Percentiles rank a stretch among this genome's conserved stretches.
Conservation (phyloP, 805 yeast genomes). For the Pichia nakasei region DNA sequence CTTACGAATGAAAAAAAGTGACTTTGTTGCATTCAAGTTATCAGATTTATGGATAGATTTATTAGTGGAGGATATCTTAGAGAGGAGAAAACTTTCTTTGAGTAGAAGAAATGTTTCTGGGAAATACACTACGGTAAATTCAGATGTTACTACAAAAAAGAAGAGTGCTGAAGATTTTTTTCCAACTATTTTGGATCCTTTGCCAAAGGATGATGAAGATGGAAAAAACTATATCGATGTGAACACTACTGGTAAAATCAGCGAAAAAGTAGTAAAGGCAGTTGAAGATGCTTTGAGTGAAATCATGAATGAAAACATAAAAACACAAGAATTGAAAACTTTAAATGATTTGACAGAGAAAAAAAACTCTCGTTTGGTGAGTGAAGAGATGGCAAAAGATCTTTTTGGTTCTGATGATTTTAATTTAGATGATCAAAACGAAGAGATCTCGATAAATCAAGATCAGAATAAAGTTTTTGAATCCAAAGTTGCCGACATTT, state of each 20-base stretch:
- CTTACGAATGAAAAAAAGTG: constrained; percentile 40
- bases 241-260: constrained; percentile 26
- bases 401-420: constrained; percentile 22
- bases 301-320: constrained; percentile 35
- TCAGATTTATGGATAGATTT: constrained; percentile 49
- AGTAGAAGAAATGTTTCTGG: background rate
- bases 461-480: too few relatives aligned
- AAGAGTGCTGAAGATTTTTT: too few relatives aligned
- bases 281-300: constrained; percentile 62
- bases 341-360: background rate
- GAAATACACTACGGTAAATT: too few relatives aligned
- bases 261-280: constrained; percentile 44
- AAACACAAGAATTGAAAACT: background rate
- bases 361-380: constrained; percentile 19
- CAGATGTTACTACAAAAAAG: too few relatives aligned
- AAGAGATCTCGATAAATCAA: background rate
- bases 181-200: constrained; percentile 22
- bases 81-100: background rate
- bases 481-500: too few relatives aligned
- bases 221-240: constrained; percentile 23
- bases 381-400: constrained; percentile 25
- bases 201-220: constrained; percentile 22
- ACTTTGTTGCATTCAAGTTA: constrained; percentile 50
- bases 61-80: constrained; percentile 32
- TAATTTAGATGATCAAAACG: background rate